These are phyloP conservation scores for Hordeum pubiflorum DNA, from an alignment of 202 grass and related monocot species.

Conservation along the genomic window DNA sequence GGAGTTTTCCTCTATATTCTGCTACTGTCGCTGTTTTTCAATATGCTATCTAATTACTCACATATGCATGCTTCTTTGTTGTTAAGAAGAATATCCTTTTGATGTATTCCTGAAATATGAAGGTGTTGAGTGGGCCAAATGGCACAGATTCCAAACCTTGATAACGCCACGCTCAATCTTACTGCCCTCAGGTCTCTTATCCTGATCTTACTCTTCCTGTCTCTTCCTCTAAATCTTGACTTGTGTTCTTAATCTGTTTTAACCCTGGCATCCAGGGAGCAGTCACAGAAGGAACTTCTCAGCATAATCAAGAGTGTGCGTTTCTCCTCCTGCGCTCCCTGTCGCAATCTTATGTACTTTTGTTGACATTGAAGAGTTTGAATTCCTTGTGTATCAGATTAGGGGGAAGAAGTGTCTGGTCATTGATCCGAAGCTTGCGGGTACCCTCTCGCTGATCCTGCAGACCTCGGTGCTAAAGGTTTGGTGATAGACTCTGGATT, in stretches of 20 bases:
- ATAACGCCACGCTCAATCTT: constrained; percentile 71
- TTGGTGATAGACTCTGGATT: neutral
- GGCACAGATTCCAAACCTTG: constrained; percentile 93
- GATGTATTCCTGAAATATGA: neutral
- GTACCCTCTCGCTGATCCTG: constrained; percentile 58
- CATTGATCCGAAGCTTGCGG: constrained; percentile 77
- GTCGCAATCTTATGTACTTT: neutral
- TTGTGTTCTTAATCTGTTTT: neutral
- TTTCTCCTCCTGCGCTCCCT: neutral
- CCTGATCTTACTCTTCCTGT: neutral
- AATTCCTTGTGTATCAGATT: constrained; percentile 39
- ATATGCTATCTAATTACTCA: neutral
- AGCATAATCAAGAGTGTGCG: constrained; percentile 68
- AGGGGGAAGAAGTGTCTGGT: constrained; percentile 78
- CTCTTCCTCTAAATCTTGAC: neutral
- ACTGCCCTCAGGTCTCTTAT: constrained; percentile 48
- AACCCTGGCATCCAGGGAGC: constrained; percentile 44
- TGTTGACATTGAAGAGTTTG: neutral
- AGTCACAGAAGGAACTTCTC: constrained; percentile 79
- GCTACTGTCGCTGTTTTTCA: neutral
- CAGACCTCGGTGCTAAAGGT: constrained; percentile 79
- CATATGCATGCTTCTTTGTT: neutral
- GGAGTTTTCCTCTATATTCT: neutral
- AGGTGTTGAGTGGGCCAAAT: constrained; percentile 18
- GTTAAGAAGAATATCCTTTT: neutral